A percentile compares a stretch with the other conserved stretches of the same genome.
These are phyloP conservation scores for Axilococcus clingmanii DNA, from an alignment of 139 green algal species.

Conservation along the genomic window DNA sequence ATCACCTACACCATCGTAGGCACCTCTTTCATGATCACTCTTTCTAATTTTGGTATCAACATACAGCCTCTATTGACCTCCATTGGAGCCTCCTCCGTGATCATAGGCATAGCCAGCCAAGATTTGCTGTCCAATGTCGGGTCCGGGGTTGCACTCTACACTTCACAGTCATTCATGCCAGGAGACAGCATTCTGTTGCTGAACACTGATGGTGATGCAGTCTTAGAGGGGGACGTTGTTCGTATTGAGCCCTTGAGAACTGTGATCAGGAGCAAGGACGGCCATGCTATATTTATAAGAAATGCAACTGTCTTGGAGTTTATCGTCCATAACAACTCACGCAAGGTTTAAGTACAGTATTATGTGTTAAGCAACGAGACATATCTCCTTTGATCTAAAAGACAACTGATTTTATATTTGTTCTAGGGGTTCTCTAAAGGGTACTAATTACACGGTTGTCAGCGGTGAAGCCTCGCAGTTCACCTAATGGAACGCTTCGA, in stretches of 20 bases:
- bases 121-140: constrained; percentile 7
- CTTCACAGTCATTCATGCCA: constrained; percentile 2
- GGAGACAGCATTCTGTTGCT: constrained; percentile 15
- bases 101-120: constrained; percentile 18
- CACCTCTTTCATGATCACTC: neutral
- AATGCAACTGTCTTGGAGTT: no score
- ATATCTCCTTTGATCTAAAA: no score
- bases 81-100: constrained; percentile 12
- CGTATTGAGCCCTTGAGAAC: constrained; percentile 9
- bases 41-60: constrained; percentile 10
- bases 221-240: constrained; percentile 7
- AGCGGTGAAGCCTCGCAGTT: no score
- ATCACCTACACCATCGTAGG: neutral
- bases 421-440: no score
- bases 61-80: constrained; percentile 14
- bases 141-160: constrained; percentile 7
- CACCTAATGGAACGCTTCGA: no score
- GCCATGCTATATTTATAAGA: constrained; percentile 10
- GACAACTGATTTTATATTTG: no score
- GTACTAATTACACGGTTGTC: no score
- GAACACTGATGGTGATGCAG: neutral
- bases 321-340: no score
- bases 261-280: constrained; percentile 8
- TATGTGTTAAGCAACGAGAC: no score
- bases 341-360: no score